Conservation (phyloP, 2,329 filamentous ascomycete genomes). For the Cercospora beticola region DNA sequence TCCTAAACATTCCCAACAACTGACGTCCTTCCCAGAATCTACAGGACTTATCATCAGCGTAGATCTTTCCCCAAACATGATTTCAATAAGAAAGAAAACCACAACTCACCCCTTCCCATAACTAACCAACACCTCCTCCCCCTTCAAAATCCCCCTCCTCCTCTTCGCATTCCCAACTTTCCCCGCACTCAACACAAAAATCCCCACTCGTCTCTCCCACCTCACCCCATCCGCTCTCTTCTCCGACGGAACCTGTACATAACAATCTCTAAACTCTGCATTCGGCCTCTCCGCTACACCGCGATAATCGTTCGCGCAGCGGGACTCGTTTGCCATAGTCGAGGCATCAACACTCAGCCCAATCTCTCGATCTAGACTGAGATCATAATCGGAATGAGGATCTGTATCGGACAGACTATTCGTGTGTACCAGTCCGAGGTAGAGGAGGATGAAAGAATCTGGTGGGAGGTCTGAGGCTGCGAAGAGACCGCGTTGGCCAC, state of each 20-base stretch:
- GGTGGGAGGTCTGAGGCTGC: conserved; percentile 47
- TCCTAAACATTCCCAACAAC: conserved; percentile 29
- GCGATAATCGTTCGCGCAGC: conserved; percentile 57
- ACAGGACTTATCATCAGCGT: not conserved
- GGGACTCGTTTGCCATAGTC: conserved; percentile 51
- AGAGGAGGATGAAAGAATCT: conserved; percentile 50
- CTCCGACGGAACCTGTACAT: conserved; percentile 40
- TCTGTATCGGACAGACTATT: conserved; percentile 46
- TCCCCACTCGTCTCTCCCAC: conserved; percentile 50
- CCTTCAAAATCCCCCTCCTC: conserved; percentile 45
- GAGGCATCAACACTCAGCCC: conserved; percentile 52
- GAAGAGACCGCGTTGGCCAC: conserved; percentile 51
- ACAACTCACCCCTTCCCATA: conserved; percentile 40
- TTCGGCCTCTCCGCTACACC: conserved; percentile 46
- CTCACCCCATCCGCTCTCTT: conserved; percentile 40
- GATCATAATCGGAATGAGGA: conserved; percentile 51
- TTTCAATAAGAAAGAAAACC: not conserved
- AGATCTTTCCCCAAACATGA: no score
- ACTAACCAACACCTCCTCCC: conserved; percentile 54
- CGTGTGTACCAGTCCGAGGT: conserved; percentile 51
- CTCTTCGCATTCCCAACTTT: conserved; percentile 49
- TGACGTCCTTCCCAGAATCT: conserved; percentile 35
- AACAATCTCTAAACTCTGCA: conserved; percentile 41
- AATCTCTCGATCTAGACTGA: conserved; percentile 51
- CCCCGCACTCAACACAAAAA: conserved; percentile 52